Evolutionary conservation across 2,329 filamentous ascomycete species (phyloP).

Genomic region (Cytospora mali): DNA sequence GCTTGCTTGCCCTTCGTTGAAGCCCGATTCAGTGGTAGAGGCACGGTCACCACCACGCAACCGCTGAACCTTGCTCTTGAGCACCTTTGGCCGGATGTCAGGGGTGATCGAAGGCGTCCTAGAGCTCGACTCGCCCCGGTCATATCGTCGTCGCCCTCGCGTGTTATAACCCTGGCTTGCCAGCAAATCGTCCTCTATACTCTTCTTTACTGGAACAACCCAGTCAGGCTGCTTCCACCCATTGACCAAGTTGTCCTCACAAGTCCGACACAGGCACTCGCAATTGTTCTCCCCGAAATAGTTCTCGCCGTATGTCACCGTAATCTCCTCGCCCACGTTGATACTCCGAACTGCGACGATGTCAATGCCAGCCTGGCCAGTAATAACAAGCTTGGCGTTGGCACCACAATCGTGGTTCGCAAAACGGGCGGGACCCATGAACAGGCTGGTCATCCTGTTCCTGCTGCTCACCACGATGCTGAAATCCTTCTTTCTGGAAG

Average conservation of each 20-base stretch:
- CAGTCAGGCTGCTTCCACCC: slow-evolving; percentile 72
- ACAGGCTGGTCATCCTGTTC: slow-evolving; percentile 87
- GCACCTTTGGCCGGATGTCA: slow-evolving; percentile 55
- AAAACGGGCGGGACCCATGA: slow-evolving; percentile 93
- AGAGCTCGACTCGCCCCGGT: slow-evolving; percentile 53
- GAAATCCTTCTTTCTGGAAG: slow-evolving; percentile 85
- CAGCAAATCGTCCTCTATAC: slow-evolving; percentile 54
- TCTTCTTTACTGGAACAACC: slow-evolving; percentile 49
- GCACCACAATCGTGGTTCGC: slow-evolving; percentile 96
- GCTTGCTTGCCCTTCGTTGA: slow-evolving; percentile 32
- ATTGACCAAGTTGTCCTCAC: slow-evolving; percentile 74
- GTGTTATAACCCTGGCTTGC: slow-evolving; percentile 55
- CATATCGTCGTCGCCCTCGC: slow-evolving; percentile 56
- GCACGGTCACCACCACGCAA: slow-evolving; percentile 38
- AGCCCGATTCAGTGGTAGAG: slow-evolving; percentile 40
- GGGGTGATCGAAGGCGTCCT: slow-evolving; percentile 61
- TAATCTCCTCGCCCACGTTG: slow-evolving; percentile 88
- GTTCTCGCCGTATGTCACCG: slow-evolving; percentile 91
- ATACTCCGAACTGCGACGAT: slow-evolving; percentile 85
- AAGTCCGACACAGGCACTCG: slow-evolving; percentile 89
- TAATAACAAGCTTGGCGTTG: slow-evolving; percentile 85
- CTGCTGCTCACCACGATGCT: slow-evolving; percentile 94
- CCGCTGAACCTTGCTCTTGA: slow-evolving; percentile 43
- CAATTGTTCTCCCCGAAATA: slow-evolving; percentile 96
- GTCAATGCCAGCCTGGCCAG: slow-evolving; percentile 83